Conservation (phyloP, 2,329 filamentous ascomycete genomes). For the Monilinia fructigena region DNA sequence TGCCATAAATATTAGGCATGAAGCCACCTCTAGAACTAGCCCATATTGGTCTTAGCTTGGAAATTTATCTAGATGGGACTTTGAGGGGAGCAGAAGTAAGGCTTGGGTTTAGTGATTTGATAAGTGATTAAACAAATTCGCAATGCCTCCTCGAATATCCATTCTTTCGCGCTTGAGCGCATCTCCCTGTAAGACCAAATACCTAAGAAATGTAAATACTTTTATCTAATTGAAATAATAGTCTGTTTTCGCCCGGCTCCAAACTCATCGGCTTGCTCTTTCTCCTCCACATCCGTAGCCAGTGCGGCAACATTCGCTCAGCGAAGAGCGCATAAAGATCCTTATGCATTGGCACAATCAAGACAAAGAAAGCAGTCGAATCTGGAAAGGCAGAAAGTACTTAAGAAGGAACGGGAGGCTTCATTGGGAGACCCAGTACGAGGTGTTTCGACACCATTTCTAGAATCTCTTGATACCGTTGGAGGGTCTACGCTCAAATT, state of each 20-base stretch:
- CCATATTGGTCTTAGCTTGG: conserved; percentile 31
- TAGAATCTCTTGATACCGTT: conserved; percentile 74
- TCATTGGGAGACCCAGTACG: conserved; percentile 75
- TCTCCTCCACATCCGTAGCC: conserved; percentile 64
- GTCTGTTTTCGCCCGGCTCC: conserved; percentile 60
- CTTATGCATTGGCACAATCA: conserved; percentile 77
- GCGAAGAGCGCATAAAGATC: conserved; percentile 70
- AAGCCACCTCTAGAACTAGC: conserved; percentile 29
- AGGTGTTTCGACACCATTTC: conserved; percentile 76
- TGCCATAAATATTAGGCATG: background rate
- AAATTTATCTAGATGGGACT: conserved; percentile 23
- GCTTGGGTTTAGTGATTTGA: background rate
- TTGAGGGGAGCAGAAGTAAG: conserved; percentile 17
- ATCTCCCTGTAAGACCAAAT: conserved; percentile 54
- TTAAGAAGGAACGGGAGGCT: conserved; percentile 63
- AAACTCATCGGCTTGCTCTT: conserved; percentile 48
- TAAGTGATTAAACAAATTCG: conserved; percentile 19
- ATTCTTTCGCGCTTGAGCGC: conserved; percentile 58
- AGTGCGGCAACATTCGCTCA: conserved; percentile 57
- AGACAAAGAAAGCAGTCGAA: conserved; percentile 83
- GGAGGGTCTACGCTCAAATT: conserved; percentile 31
- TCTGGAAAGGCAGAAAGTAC: conserved; percentile 67
- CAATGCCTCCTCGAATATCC: conserved; percentile 67
- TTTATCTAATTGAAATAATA: conserved; percentile 38
- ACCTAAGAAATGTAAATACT: background rate